Percentiles rank a stretch among this genome's conserved stretches.
These are phyloP conservation scores for Fusarium tricinctum DNA, from an alignment of 2,329 filamentous ascomycete genomes.

Conservation along the genomic window DNA sequence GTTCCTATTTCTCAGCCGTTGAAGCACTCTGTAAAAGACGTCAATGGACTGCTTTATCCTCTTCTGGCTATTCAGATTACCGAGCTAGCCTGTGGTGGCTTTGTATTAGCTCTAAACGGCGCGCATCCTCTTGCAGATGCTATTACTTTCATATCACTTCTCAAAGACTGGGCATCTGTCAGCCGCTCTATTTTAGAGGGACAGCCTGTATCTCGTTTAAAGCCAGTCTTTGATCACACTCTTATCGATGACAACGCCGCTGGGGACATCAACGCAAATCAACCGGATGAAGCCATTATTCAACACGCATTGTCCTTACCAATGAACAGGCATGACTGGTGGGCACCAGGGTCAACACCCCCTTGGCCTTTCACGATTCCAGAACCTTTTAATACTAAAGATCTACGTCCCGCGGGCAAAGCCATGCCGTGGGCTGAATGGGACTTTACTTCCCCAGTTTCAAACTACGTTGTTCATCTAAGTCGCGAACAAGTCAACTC, in stretches of 20 bases:
- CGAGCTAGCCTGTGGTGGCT: constrained; percentile 39
- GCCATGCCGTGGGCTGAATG: constrained; percentile 48
- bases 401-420: constrained; percentile 17
- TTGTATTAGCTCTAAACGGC: constrained; percentile 37
- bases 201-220: rapidly evolving
- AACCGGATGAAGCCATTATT: constrained; percentile 20
- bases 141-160: constrained; percentile 33
- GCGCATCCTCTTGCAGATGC: constrained; percentile 47
- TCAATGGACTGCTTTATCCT: background rate
- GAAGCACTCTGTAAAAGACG: background rate
- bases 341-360: constrained; percentile 20
- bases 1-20: constrained; percentile 12
- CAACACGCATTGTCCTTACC: constrained; percentile 25
- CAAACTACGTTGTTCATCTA: constrained; percentile 43
- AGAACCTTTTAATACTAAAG: constrained; percentile 6
- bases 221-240: constrained; percentile 18
- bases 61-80: constrained; percentile 45
- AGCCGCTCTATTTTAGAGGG: constrained; percentile 2
- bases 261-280: constrained; percentile 34
- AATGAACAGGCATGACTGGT: constrained; percentile 49
- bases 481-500: constrained; percentile 29
- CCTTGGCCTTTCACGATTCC: constrained; percentile 35
- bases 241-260: constrained; percentile 37
- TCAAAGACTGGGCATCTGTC: constrained; percentile 44
- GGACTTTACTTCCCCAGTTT: constrained; percentile 40